Conservation (phyloP, 1,284 basidiomycete genomes). For the Phlebopus sp. region DNA sequence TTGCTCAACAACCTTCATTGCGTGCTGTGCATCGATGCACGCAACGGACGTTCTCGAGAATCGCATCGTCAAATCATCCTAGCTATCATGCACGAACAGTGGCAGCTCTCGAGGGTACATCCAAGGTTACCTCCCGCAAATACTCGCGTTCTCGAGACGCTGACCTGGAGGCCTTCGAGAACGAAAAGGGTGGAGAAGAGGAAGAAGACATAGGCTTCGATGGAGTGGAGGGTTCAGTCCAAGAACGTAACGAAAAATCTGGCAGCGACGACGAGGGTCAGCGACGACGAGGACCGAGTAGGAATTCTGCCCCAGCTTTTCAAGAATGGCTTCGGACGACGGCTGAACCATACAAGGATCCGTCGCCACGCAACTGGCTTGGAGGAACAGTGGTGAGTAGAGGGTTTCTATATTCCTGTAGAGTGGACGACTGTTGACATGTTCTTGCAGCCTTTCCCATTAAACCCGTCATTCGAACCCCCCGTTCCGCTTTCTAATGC, state of each 20-base stretch:
- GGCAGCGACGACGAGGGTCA: background rate
- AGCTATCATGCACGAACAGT: constrained; percentile 6
- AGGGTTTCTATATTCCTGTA: constrained; percentile 18
- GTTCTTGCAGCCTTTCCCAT: constrained; percentile 65
- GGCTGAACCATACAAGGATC: constrained; percentile 23
- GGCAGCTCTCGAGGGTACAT: constrained; percentile 2
- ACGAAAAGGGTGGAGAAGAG: constrained; percentile 3
- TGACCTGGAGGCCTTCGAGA: constrained; percentile 3
- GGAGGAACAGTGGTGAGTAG: constrained; percentile 52
- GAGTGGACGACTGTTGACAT: constrained; percentile 8
- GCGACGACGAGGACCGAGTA: constrained; percentile 14
- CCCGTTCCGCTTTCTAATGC: constrained; percentile 69
- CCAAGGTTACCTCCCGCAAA: constrained; percentile 1
- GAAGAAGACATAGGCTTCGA: constrained; percentile 10
- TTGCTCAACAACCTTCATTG: constrained; percentile 7
- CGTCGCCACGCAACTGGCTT: constrained; percentile 54
- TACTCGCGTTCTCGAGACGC: constrained; percentile 7
- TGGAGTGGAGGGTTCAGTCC: background rate
- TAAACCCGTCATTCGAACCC: constrained; percentile 78
- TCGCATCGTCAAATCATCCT: constrained; percentile 4
- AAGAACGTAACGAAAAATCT: no score
- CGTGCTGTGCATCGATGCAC: constrained; percentile 5
- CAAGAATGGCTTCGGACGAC: constrained; percentile 13
- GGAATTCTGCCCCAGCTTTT: constrained; percentile 15
- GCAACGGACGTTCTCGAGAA: constrained; percentile 21